Evolutionary conservation across 805 yeast genomes (phyloP), one percentile per base, ranked within the genome.

Genomic region (Clavispora asparagi): DNA sequence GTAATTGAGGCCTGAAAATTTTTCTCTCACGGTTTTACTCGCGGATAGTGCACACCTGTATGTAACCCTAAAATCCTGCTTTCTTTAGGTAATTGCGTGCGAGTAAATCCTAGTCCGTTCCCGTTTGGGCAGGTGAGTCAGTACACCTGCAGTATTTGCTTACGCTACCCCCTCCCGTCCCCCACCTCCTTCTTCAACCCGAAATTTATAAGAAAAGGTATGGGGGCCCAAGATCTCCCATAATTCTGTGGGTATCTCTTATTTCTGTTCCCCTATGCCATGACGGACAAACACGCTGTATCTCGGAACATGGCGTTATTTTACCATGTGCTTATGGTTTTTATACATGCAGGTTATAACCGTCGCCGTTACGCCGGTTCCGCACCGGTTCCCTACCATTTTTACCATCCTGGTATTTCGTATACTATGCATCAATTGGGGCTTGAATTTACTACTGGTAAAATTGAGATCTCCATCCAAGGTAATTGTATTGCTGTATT

Each of bases 1-100:
- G 43, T 41, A 41, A 41, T 30, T 16, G 9, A 29, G 8, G 39
- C 43, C 32, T 45, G 47, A 47, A 54, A 54, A 41, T 45, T 51
- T 51, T 54, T 31, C 38, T n/a, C 19, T 9, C 36, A 2, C 42
- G 19, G 11, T 8, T 16, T 16, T 16, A 10, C 25, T 33, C 25
- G 25, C 30, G 23, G 31, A 25, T 37, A 37, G 29, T 27, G 26
- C 14, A 9, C 11, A 13, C 40, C 40, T 13, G 40, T 14, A 38
- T 37, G 8, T 26, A n/a, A 11, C 26, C n/a, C 40, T 3, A 10
- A 19, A 7, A 13, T 36, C 7, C 16, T 4, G 27, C 7, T 33
- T 17, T 14, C 28, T 14, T 19, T 25, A 30, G 37, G 35, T 17
- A 16, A 33, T 33, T 33, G 37, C 25, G 25, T 17, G 25, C 23